phyloP scores from a whole-genome alignment of 768 basidiomycete species.

The Lactifluus piperatus region DNA sequence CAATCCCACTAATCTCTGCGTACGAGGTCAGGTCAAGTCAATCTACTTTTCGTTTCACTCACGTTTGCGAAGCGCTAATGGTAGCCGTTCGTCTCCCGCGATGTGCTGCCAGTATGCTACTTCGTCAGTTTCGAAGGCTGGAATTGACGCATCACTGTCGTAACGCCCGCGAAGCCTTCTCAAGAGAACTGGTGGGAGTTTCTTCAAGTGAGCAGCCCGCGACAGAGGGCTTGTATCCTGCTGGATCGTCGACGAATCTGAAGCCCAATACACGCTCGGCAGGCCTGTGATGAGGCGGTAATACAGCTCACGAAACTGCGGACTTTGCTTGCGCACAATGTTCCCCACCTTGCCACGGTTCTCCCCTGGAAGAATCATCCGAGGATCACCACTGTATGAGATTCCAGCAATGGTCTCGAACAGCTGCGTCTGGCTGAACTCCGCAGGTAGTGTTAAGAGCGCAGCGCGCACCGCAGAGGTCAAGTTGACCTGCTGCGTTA shows the following conservation, averaged over 20 bases:
- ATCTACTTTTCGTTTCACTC: not conserved
- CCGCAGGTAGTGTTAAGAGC: conserved; percentile 74
- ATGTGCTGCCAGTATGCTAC: conserved; percentile 65
- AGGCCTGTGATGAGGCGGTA: conserved; percentile 66
- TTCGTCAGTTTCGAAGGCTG: conserved; percentile 53
- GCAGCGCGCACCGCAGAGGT: conserved; percentile 85
- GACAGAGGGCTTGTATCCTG: conserved; percentile 70
- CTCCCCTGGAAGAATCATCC: conserved; percentile 92
- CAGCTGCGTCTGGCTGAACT: conserved; percentile 73
- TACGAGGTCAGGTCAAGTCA: not conserved
- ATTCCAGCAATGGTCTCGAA: conserved; percentile 83
- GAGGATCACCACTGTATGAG: conserved; percentile 82
- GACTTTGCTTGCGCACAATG: conserved; percentile 75
- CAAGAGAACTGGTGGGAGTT: conserved; percentile 66
- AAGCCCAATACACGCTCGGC: conserved; percentile 72
- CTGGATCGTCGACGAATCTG: conserved; percentile 42
- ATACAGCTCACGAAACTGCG: conserved; percentile 85
- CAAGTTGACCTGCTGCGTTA: conserved; percentile 92
- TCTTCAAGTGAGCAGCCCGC: conserved; percentile 63
- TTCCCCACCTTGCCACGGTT: conserved; percentile 92
- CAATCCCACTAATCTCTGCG: conserved; percentile 68
- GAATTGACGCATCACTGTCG: conserved; percentile 28
- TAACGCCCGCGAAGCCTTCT: conserved; percentile 45
- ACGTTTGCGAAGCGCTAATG: conserved; percentile 48
- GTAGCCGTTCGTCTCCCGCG: conserved; percentile 53